Conservation (phyloP, 768 basidiomycete species). For the Leccinum disarticulatum region DNA sequence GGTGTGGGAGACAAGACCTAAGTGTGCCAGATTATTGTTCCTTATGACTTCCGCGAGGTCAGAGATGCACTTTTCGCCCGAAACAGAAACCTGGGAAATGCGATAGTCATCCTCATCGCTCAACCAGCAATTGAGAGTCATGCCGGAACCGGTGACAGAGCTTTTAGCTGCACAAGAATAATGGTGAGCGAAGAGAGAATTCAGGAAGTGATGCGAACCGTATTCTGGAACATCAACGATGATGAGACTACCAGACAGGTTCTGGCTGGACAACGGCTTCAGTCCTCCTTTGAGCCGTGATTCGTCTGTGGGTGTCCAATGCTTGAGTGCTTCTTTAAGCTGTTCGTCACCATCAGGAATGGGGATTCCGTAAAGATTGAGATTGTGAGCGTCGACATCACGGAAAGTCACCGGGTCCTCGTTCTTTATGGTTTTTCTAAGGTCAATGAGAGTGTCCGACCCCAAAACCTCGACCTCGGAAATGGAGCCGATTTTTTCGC, state of each 20-base stretch:
- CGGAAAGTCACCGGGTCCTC: not conserved
- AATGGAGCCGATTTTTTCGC: not conserved
- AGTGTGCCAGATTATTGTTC: not conserved
- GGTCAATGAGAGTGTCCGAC: not conserved
- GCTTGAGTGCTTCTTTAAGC: not conserved
- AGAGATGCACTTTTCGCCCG: not conserved
- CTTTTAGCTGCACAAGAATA: not conserved
- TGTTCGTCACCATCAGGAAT: not conserved
- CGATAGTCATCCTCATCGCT: not conserved
- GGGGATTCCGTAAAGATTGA: constrained; percentile 1
- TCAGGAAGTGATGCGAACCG: not conserved
- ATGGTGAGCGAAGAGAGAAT: not conserved
- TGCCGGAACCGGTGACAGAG: not conserved
- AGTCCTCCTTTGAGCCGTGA: not conserved
- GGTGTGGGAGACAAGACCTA: not conserved
- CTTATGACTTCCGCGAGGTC: not conserved
- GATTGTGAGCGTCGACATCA: not conserved
- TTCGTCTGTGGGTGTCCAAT: not conserved
- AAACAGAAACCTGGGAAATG: not conserved
- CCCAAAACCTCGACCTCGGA: constrained; percentile 4
- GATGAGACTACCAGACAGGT: not conserved
- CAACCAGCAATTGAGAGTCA: not conserved
- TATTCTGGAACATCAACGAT: not conserved
- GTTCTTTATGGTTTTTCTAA: constrained; percentile 3
- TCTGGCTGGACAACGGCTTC: not conserved